These are phyloP conservation scores for Ganoderma boninense DNA, from an alignment of 1,284 basidiomycete species.

Conservation along the genomic window DNA sequence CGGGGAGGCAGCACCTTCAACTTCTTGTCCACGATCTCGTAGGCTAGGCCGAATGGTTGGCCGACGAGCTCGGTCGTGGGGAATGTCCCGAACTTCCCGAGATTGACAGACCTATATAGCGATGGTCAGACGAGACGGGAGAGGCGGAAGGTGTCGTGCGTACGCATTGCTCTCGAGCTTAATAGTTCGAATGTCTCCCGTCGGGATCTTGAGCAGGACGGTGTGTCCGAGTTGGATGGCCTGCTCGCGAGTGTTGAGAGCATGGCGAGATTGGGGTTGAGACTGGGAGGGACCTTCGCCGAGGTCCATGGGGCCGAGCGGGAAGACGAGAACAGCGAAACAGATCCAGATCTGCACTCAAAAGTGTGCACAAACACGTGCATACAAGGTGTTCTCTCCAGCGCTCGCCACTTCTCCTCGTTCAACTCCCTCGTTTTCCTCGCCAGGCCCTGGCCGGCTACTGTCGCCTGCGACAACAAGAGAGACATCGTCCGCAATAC, in stretches of 20 bases:
- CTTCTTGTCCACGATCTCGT: constrained; percentile 78
- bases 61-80: constrained; percentile 72
- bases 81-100: constrained; percentile 83
- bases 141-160: constrained; percentile 38
- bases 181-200: constrained; percentile 70
- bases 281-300: constrained; percentile 37
- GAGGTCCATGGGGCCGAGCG: constrained; percentile 34
- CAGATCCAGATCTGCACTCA: constrained; percentile 27
- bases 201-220: constrained; percentile 74
- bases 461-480: background rate
- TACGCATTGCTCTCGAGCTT: constrained; percentile 75
- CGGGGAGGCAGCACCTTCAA: constrained; percentile 68
- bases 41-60: constrained; percentile 79
- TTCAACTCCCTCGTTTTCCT: background rate
- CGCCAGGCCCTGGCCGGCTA: constrained; percentile 7
- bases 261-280: constrained; percentile 1
- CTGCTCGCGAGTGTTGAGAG: constrained; percentile 27
- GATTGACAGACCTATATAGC: constrained; percentile 59
- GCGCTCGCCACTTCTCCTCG: background rate
- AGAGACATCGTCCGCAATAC: background rate
- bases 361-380: constrained; percentile 22
- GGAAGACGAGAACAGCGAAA: constrained; percentile 22
- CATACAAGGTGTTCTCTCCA: constrained; percentile 12
- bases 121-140: constrained; percentile 21
- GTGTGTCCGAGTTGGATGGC: constrained; percentile 68